Base-by-base conservation (phyloP, 139 green algal species). In the Coelastrella sp. region DNA sequence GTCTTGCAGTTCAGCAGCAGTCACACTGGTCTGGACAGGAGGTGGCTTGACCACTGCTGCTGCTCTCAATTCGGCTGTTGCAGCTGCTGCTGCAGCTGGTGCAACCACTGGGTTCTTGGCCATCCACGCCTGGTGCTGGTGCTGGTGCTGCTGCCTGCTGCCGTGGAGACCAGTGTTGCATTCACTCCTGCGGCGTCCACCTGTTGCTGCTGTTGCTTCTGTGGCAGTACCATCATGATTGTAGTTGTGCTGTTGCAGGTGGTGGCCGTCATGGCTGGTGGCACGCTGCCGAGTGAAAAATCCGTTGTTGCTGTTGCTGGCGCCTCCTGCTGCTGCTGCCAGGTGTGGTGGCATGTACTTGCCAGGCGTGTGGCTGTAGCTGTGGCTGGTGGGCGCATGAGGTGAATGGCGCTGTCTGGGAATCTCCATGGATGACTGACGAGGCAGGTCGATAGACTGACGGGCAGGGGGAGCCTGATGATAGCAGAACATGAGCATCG, bases 301-400 rank as follows among this genome's bases (percentile, higher is more conserved):
- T 7, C 59, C 60, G 14, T 11, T 73, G 79, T 35, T 65, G 79
- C 27, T 20, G 56, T 20, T 15, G 78, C 78, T 84, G 82, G 24
- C 27, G 24, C 82, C 60, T 8, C 20, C 66, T 25, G 56, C 57
- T 70, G 84, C 84, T 75, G 73, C 85, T 75, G 73, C 73, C 4
- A 84, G 9, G 73, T 84, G 85, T n/a, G 85, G 85, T n/a, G 85
- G 85, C 85, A 90, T 84, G 74, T 90, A 90, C 25, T 57, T 49
- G 7, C 84, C 84, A 14, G 84, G 84, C 0, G 84, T 82, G 49
- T 81, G 68, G 84, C 49, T 68, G 20, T 49, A 27, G 74, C 73
- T 84, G 73, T 68, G 58, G 59, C 85, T 90, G 63, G 63, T 78
- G 63, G 61, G 63, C 3, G 82, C 78, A 60, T 84, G 49, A 5